These are phyloP conservation scores for Fistulinella prunicolor DNA, from an alignment of 768 basidiomycete species.

Conservation along the genomic window DNA sequence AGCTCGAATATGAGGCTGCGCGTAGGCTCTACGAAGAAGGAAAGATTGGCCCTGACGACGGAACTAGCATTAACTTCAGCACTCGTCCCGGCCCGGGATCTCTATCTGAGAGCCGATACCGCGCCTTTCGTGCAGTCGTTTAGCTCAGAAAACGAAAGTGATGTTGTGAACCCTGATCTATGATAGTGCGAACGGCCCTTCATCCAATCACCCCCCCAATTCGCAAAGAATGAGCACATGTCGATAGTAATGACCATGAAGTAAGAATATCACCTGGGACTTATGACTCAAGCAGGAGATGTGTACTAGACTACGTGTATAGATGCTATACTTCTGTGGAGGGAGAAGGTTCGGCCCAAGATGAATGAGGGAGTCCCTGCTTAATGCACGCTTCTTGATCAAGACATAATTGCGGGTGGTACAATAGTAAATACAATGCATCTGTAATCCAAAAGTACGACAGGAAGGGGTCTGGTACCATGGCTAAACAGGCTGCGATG, in stretches of 20 bases:
- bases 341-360: no score
- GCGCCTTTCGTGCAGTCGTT: conserved; percentile 48
- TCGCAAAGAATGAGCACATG: conserved; percentile 22
- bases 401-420: no score
- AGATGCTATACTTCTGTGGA: no score
- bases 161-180: conserved; percentile 56
- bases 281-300: no score
- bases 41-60: conserved; percentile 57
- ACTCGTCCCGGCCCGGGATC: conserved; percentile 73
- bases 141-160: conserved; percentile 71
- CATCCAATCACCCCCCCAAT: conserved; percentile 73
- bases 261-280: conserved; percentile 50
- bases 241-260: conserved; percentile 16
- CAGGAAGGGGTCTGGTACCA: no score
- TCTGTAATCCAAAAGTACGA: no score
- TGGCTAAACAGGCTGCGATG: no score
- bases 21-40: conserved; percentile 87
- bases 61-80: conserved; percentile 79
- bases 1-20: conserved; percentile 88
- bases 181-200: conserved; percentile 48
- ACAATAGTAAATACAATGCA: no score
- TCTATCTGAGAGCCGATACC: conserved; percentile 46
- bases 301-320: no score
- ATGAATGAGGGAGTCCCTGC: no score
- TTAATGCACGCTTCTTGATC: no score